Evolutionary conservation across 2,329 filamentous ascomycete genomes (phyloP).

Genomic region (Trichoderma breve): DNA sequence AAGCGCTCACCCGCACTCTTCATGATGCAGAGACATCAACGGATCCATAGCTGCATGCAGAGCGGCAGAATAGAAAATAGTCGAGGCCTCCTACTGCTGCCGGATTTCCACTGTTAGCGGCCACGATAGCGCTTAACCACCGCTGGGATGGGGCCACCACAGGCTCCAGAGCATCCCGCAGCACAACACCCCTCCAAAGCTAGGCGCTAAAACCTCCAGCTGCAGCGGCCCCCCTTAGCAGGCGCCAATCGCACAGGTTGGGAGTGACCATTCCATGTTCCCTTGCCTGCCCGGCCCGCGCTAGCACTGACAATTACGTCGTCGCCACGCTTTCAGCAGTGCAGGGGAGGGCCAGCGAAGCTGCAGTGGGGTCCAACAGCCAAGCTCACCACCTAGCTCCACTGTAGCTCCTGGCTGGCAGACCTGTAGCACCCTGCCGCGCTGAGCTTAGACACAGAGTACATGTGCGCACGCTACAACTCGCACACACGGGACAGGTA

Average conservation of each 20-base stretch:
- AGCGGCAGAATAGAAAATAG: not conserved
- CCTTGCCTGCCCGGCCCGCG: not conserved
- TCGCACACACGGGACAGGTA: not conserved
- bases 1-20: not conserved
- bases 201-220: not conserved
- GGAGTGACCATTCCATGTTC: not conserved
- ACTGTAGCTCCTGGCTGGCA: slow-evolving; percentile 15
- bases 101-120: not conserved
- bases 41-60: not conserved
- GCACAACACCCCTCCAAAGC: not conserved
- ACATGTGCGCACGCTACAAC: not conserved
- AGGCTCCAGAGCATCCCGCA: slow-evolving; percentile 1
- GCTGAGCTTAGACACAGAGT: slow-evolving; percentile 12
- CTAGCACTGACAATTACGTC: slow-evolving; percentile 9
- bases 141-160: not conserved
- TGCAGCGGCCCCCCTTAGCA: not conserved
- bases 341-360: slow-evolving; percentile 14
- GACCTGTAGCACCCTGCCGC: not conserved
- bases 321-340: slow-evolving; percentile 18
- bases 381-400: slow-evolving; percentile 7
- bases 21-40: not conserved
- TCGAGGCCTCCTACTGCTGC: slow-evolving; percentile 13
- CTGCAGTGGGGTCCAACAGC: slow-evolving; percentile 9
- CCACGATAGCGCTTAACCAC: not conserved
- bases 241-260: not conserved